phyloP scores from a whole-genome alignment of 1,284 basidiomycete species.

The Marasmius oreades region DNA sequence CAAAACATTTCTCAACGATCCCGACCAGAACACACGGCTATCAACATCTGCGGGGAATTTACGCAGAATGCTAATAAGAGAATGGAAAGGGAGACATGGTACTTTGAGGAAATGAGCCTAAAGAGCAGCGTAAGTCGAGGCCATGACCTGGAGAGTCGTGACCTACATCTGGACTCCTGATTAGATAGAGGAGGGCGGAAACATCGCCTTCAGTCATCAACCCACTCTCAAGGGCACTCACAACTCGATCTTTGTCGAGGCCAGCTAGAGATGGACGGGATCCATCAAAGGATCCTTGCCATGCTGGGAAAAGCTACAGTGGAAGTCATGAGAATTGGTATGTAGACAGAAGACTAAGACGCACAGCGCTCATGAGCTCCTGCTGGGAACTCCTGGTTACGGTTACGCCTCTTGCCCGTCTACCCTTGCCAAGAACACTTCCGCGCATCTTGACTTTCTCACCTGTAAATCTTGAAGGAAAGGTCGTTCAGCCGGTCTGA shows the following conservation, averaged over 20 bases:
- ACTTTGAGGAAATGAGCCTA: conserved; percentile 83
- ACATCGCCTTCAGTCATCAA: conserved; percentile 65
- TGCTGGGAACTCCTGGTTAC: conserved; percentile 73
- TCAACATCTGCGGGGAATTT: conserved; percentile 75
- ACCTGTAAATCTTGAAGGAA: not conserved
- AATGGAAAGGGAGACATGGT: conserved; percentile 74
- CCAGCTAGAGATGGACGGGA: conserved; percentile 61
- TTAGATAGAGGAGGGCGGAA: conserved; percentile 58
- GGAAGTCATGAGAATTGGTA: conserved; percentile 9
- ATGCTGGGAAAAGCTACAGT: conserved; percentile 69
- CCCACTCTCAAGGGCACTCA: conserved; percentile 54
- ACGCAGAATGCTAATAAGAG: conserved; percentile 62
- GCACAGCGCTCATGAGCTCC: conserved; percentile 72
- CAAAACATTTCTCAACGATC: conserved; percentile 52
- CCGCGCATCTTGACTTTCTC: conserved; percentile 30
- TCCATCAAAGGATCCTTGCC: conserved; percentile 73
- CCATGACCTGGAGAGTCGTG: conserved; percentile 2
- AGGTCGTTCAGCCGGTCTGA: not conserved
- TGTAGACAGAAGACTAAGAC: conserved; percentile 22
- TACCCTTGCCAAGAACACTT: conserved; percentile 70
- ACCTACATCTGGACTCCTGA: conserved; percentile 71
- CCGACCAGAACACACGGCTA: conserved; percentile 68
- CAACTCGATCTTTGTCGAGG: conserved; percentile 51
- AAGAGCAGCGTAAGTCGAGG: conserved; percentile 11
- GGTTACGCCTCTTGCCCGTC: conserved; percentile 74